A percentile compares a stretch with the other conserved stretches of the same genome.
Evolutionary conservation across 2,329 filamentous ascomycete genomes (phyloP).

Genomic region (Gyromitra esculenta): DNA sequence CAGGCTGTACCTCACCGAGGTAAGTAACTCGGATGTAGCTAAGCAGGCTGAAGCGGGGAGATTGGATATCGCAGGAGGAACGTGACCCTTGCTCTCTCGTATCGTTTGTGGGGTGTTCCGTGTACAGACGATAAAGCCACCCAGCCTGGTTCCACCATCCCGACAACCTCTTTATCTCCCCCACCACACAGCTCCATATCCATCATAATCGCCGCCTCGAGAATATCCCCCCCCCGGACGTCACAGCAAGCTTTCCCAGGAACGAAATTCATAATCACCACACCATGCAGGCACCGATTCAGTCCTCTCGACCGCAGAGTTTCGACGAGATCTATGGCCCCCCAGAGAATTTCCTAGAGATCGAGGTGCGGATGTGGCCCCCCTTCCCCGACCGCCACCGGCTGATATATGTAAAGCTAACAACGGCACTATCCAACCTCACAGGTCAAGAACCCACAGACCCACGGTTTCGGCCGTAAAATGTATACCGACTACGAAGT

Average conservation of each 20-base stretch:
- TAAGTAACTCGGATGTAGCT: neutral
- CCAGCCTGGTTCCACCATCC: slow-evolving; percentile 1
- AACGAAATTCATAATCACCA: slow-evolving; percentile 13
- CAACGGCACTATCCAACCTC: slow-evolving; percentile 14
- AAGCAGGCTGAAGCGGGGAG: slow-evolving; percentile 24
- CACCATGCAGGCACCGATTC: slow-evolving; percentile 69
- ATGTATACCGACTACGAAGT: slow-evolving; percentile 99
- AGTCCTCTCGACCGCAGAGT: slow-evolving; percentile 82
- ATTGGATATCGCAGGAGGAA: slow-evolving; percentile 5
- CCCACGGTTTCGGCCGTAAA: slow-evolving; percentile 89
- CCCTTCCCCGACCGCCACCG: slow-evolving; percentile 9
- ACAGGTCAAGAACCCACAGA: slow-evolving; percentile 90
- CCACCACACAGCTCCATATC: slow-evolving; percentile 4
- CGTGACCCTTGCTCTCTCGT: slow-evolving; percentile 24
- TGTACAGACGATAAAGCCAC: slow-evolving; percentile 37
- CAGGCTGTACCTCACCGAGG: no score
- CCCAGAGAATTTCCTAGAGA: slow-evolving; percentile 98
- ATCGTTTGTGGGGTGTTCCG: slow-evolving; percentile 24
- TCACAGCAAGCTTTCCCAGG: neutral
- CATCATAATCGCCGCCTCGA: neutral
- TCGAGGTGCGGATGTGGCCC: slow-evolving; percentile 73
- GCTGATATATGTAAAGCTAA: slow-evolving; percentile 16
- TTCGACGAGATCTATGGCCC: slow-evolving; percentile 99
- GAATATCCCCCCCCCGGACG: slow-evolving; percentile 3
- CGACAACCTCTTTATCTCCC: slow-evolving; percentile 17